These are phyloP conservation scores for Coelastrella sp. DNA, from an alignment of 139 green algal species.

Conservation along the genomic window DNA sequence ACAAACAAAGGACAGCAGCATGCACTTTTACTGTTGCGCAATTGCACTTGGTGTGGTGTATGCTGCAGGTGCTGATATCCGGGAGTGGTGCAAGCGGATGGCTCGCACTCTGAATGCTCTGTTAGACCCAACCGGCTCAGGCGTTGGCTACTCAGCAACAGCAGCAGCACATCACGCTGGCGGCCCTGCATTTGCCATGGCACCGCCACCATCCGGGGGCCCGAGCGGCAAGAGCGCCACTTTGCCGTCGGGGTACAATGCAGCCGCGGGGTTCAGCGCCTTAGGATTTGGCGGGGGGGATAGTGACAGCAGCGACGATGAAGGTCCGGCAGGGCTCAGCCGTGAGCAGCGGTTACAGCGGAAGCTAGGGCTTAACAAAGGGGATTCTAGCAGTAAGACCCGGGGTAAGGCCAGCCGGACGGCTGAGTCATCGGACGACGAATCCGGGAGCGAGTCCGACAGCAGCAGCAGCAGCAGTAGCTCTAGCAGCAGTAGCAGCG, in stretches of 20 bases:
- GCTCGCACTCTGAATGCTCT: slow-evolving; percentile 44
- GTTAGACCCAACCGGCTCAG: slow-evolving; percentile 26
- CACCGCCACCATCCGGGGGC: not conserved
- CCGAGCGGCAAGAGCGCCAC: not conserved
- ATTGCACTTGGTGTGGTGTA: too few relatives aligned
- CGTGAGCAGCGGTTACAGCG: slow-evolving; percentile 30
- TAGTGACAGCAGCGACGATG: slow-evolving; percentile 30
- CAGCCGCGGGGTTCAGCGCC: slow-evolving; percentile 44
- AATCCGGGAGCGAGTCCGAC: not conserved
- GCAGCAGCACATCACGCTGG: slow-evolving; percentile 16
- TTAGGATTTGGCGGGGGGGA: slow-evolving; percentile 30
- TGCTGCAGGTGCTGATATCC: slow-evolving; percentile 43
- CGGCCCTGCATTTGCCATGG: slow-evolving; percentile 27
- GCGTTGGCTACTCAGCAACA: not conserved
- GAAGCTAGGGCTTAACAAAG: slow-evolving; percentile 9
- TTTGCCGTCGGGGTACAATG: slow-evolving; percentile 39
- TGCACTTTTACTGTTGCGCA: too few relatives aligned
- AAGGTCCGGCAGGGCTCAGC: slow-evolving; percentile 22
- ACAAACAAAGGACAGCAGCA: too few relatives aligned
- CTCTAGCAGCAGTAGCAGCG: slow-evolving; percentile 23
- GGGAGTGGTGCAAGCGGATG: slow-evolving; percentile 63
- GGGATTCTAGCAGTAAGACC: not conserved
- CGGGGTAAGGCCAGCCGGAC: not conserved
- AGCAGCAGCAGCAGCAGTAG: not conserved
- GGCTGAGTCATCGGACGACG: slow-evolving; percentile 10